These are phyloP conservation scores for Penicillium lagena DNA, from an alignment of 495 filamentous ascomycete genomes.

Conservation along the genomic window DNA sequence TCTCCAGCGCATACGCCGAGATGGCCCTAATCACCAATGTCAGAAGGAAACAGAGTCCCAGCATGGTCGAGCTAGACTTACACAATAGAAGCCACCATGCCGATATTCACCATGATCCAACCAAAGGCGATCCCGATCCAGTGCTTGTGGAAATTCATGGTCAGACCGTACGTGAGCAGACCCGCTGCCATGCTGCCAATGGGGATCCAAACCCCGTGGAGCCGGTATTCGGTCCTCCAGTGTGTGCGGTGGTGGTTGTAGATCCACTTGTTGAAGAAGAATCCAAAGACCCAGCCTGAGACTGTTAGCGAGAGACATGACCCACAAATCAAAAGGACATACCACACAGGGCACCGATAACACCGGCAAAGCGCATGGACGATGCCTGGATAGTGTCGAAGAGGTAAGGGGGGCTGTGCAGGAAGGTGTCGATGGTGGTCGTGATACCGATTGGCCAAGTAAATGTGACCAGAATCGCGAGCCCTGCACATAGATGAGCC, in stretches of 20 bases:
- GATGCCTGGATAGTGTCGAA: conserved; percentile 30
- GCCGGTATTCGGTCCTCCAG: conserved; percentile 27
- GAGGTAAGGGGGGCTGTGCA: conserved; percentile 30
- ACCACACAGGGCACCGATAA: conserved; percentile 28
- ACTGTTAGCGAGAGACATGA: not conserved
- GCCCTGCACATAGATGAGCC: conserved; percentile 2
- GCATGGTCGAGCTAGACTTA: conserved; percentile 5
- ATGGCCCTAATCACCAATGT: conserved; percentile 19
- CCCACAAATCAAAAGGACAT: not conserved
- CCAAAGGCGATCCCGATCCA: conserved; percentile 36
- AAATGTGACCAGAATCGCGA: conserved; percentile 28
- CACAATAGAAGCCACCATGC: conserved; percentile 32
- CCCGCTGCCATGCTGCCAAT: conserved; percentile 24
- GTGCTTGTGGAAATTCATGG: conserved; percentile 26
- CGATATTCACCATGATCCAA: conserved; percentile 34
- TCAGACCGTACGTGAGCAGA: conserved; percentile 29
- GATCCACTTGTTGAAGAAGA: conserved; percentile 32
- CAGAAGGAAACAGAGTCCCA: not conserved
- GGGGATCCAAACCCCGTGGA: conserved; percentile 32
- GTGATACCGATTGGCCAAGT: conserved; percentile 39
- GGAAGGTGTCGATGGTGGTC: conserved; percentile 29
- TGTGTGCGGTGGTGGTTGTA: conserved; percentile 19
- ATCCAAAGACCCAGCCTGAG: conserved; percentile 24
- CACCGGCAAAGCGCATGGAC: conserved; percentile 33
- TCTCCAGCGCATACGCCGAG: conserved; percentile 34